Conservation (phyloP, 176 grass and related monocot species). For the Rhynchospora pubera region DNA sequence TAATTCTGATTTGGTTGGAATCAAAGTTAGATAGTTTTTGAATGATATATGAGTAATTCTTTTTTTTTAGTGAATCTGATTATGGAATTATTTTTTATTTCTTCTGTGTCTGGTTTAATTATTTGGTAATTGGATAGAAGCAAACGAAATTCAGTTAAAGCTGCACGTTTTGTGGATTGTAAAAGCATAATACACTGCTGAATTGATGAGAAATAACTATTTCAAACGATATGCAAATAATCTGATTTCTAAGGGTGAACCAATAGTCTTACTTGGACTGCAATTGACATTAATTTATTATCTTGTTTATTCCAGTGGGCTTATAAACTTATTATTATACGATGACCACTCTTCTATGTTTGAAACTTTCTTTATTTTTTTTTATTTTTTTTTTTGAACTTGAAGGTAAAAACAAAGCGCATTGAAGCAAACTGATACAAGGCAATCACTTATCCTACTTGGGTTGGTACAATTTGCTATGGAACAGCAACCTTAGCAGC, state of each 20-base stretch:
- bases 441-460: too few relatives aligned
- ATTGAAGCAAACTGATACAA: too few relatives aligned
- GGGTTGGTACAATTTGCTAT: too few relatives aligned
- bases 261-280: not conserved
- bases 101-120: not conserved
- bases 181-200: not conserved
- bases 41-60: not conserved
- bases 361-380: not conserved
- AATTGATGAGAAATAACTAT: not conserved
- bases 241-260: not conserved
- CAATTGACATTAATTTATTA: not conserved
- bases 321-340: not conserved
- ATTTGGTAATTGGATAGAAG: not conserved
- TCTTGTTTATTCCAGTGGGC: not conserved
- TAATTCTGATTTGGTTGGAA: not conserved
- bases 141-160: too few relatives aligned
- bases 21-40: not conserved
- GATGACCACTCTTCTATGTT: not conserved
- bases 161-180: not conserved
- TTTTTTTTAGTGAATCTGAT: not conserved
- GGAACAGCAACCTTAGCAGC: too few relatives aligned
- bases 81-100: not conserved
- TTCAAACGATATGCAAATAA: not conserved
- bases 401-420: too few relatives aligned
- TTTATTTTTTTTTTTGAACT: not conserved